Evolutionary conservation across 2,329 filamentous ascomycete species (phyloP).

Genomic region (Neoscytalidium dimidiatum): DNA sequence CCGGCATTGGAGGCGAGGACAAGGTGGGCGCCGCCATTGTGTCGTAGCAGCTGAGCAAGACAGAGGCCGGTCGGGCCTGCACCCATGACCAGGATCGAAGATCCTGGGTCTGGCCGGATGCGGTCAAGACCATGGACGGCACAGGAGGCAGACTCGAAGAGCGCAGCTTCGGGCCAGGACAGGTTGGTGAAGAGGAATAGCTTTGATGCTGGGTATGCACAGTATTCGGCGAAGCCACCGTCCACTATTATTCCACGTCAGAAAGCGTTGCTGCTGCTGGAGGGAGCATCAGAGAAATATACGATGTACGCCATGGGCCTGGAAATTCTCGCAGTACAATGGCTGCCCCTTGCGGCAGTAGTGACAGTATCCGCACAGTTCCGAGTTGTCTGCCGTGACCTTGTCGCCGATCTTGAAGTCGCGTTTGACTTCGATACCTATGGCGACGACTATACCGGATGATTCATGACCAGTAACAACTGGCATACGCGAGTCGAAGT

Average conservation of each 20-base stretch:
- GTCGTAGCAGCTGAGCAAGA: conserved; percentile 63
- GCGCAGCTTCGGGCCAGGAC: conserved; percentile 67
- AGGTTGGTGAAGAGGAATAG: conserved; percentile 69
- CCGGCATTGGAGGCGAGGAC: conserved; percentile 69
- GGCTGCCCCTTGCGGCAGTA: conserved; percentile 70
- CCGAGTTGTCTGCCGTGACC: conserved; percentile 62
- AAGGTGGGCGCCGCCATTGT: conserved; percentile 69
- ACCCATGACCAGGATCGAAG: conserved; percentile 66
- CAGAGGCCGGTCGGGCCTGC: conserved; percentile 67
- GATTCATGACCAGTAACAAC: conserved; percentile 60
- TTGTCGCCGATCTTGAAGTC: conserved; percentile 64
- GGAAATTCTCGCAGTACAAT: conserved; percentile 69
- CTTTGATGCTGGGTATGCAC: conserved; percentile 55
- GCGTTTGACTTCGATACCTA: conserved; percentile 58
- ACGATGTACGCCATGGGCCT: conserved; percentile 64
- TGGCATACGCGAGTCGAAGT: conserved; percentile 53
- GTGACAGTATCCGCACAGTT: conserved; percentile 72
- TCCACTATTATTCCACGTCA: no score
- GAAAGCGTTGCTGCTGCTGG: no score
- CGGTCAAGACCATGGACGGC: conserved; percentile 71
- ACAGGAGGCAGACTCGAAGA: conserved; percentile 70
- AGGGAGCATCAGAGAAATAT: neutral
- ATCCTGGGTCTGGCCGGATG: conserved; percentile 67
- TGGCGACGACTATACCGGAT: conserved; percentile 63
- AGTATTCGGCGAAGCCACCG: conserved; percentile 74